Percentiles rank a stretch among this genome's conserved stretches.
phyloP scores from a whole-genome alignment of 1,139 yeast genomes.

The Wickerhamomyces sp. region DNA sequence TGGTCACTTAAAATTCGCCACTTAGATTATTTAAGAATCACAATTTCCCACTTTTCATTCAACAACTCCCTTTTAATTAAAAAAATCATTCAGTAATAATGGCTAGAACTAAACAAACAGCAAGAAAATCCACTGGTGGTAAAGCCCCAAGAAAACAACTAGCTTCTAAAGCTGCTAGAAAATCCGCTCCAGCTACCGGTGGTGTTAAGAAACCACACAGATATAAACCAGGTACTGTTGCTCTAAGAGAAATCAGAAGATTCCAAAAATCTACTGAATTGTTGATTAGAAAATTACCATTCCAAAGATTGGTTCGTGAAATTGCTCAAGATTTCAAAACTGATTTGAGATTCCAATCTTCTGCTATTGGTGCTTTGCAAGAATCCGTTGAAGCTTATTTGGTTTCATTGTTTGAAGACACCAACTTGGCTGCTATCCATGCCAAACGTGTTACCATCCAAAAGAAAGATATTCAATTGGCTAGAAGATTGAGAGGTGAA shows the following conservation, averaged over 20 bases:
- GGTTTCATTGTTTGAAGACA: slow-evolving; percentile 86
- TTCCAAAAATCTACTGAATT: slow-evolving; percentile 98
- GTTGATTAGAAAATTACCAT: slow-evolving; percentile 94
- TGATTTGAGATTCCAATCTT: slow-evolving; percentile 96
- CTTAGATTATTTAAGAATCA: neutral
- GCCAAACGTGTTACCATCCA: slow-evolving; percentile 99
- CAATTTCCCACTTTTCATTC: neutral
- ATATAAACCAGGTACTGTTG: slow-evolving; percentile 99
- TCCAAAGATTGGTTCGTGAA: slow-evolving; percentile 98
- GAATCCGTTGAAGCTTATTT: slow-evolving; percentile 99
- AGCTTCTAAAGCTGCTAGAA: slow-evolving; percentile 99
- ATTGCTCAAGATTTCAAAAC: slow-evolving; percentile 98
- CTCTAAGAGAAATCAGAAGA: slow-evolving; percentile 98
- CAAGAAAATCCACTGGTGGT: slow-evolving; percentile 99
- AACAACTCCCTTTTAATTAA: neutral
- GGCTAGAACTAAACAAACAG: slow-evolving; percentile 99
- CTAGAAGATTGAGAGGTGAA: slow-evolving; percentile 99
- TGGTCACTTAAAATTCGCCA: no score
- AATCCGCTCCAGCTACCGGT: slow-evolving; percentile 96
- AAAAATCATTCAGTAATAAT: no score
- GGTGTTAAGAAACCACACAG: slow-evolving; percentile 99
- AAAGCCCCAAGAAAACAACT: slow-evolving; percentile 99
- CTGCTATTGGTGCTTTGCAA: slow-evolving; percentile 98
- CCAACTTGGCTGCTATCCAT: slow-evolving; percentile 98
- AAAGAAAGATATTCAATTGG: slow-evolving; percentile 98